Evolutionary conservation across 176 grass and related monocot species (phyloP).

Genomic region (Bonia amplexicaulis): DNA sequence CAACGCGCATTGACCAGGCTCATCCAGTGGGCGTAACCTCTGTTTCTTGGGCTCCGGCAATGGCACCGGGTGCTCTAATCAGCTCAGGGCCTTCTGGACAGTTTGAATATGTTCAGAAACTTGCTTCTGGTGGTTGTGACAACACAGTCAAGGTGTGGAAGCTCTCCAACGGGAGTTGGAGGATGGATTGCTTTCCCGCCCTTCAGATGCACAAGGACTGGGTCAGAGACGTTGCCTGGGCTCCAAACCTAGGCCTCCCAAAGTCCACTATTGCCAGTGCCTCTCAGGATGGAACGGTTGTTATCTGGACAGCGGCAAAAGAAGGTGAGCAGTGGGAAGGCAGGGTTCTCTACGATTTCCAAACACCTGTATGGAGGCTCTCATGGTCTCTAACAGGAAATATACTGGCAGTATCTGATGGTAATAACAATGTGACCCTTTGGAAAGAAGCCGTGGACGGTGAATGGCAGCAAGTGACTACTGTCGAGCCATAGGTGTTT

Average conservation of each 20-base stretch:
- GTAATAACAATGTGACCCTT: slow-evolving; percentile 63
- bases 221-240: slow-evolving; percentile 67
- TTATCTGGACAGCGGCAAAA: slow-evolving; percentile 66
- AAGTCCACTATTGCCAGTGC: slow-evolving; percentile 74
- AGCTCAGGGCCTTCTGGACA: slow-evolving; percentile 42
- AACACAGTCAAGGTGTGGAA: slow-evolving; percentile 86
- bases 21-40: slow-evolving; percentile 74
- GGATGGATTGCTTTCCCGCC: slow-evolving; percentile 73
- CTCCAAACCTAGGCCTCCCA: slow-evolving; percentile 68
- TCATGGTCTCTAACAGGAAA: slow-evolving; percentile 73
- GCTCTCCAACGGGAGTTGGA: slow-evolving; percentile 63
- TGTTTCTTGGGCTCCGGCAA: slow-evolving; percentile 59
- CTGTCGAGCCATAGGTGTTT: slow-evolving; percentile 49
- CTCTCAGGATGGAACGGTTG: slow-evolving; percentile 76
- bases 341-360: slow-evolving; percentile 61
- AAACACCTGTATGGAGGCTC: slow-evolving; percentile 61
- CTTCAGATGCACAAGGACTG: slow-evolving; percentile 68
- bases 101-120: slow-evolving; percentile 69
- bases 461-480: slow-evolving; percentile 76
- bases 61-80: slow-evolving; percentile 52
- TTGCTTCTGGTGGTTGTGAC: slow-evolving; percentile 67
- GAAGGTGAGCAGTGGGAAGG: slow-evolving; percentile 76
- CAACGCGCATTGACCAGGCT: slow-evolving; percentile 60
- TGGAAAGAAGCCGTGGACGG: slow-evolving; percentile 70
- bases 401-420: slow-evolving; percentile 63